Percentiles rank a stretch among this genome's conserved stretches.
These are phyloP conservation scores for Asterionellopsis glacialis DNA, from an alignment of 108 stramenopile genomes.

Conservation along the genomic window DNA sequence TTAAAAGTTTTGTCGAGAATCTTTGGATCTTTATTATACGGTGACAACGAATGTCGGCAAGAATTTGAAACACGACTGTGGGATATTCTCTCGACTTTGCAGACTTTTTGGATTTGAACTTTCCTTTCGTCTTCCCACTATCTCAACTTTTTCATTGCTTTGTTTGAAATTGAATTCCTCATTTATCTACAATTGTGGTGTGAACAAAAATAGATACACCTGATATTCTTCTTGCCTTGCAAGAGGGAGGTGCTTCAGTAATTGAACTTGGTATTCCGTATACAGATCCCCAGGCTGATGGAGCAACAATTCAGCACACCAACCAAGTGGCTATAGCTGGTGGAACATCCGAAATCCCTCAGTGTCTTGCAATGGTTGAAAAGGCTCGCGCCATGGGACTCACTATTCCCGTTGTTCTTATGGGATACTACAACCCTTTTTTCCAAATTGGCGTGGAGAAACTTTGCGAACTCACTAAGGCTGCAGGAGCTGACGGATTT, in stretches of 20 bases:
- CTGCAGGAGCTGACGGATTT: constrained; percentile 90
- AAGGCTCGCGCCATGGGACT: constrained; percentile 86
- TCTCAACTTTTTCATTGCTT: no score
- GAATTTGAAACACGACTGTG: no score
- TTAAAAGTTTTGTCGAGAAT: no score
- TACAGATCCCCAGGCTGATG: constrained; percentile 99
- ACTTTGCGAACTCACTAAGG: constrained; percentile 79
- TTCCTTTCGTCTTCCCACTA: no score
- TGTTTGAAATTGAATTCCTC: no score
- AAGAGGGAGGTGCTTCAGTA: constrained; percentile 91
- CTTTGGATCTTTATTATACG: no score
- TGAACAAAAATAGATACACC: constrained; percentile 70
- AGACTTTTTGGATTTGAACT: no score
- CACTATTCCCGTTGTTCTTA: constrained; percentile 95
- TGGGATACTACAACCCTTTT: constrained; percentile 99
- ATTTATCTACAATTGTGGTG: no score
- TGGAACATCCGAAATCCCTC: constrained; percentile 74
- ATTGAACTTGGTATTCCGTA: constrained; percentile 98
- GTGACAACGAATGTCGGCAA: no score
- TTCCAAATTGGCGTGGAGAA: constrained; percentile 89
- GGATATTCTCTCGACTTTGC: no score
- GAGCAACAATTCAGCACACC: constrained; percentile 92
- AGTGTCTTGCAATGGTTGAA: constrained; percentile 87
- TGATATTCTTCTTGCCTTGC: constrained; percentile 91
- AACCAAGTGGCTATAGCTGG: constrained; percentile 93